These are phyloP conservation scores for Cymbopogon flexuosus DNA, from an alignment of 202 grass and related monocot species.

Conservation along the genomic window DNA sequence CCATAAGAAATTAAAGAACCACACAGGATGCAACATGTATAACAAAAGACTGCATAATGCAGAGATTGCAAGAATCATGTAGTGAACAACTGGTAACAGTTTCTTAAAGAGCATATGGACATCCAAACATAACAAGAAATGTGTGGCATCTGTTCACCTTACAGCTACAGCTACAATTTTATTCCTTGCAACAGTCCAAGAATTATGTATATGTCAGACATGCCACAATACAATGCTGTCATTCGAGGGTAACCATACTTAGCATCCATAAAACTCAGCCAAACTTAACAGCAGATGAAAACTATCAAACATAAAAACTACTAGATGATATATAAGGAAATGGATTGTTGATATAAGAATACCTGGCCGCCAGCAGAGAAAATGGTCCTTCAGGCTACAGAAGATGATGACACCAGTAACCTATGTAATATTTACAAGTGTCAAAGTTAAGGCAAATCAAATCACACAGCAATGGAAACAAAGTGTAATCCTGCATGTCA, in stretches of 20 bases:
- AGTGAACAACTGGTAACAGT: not conserved
- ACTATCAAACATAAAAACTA: slow-evolving; percentile 5
- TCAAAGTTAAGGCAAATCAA: slow-evolving; percentile 5
- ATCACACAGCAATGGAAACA: not conserved
- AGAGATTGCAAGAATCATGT: not conserved
- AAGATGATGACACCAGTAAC: slow-evolving; percentile 15
- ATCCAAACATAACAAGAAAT: not conserved
- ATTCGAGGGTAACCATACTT: not conserved
- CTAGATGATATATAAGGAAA: slow-evolving; percentile 2
- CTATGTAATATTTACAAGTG: not conserved
- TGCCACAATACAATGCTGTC: not conserved
- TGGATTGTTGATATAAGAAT: slow-evolving; percentile 1
- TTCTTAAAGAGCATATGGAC: not conserved
- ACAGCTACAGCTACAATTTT: not conserved
- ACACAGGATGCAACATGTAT: slow-evolving; percentile 5
- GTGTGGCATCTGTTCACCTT: not conserved
- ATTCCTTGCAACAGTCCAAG: not conserved
- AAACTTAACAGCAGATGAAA: slow-evolving; percentile 5
- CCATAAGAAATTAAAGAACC: slow-evolving; percentile 8
- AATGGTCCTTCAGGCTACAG: slow-evolving; percentile 5
- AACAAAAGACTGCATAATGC: not conserved
- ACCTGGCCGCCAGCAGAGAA: slow-evolving; percentile 30
- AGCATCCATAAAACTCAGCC: slow-evolving; percentile 10
- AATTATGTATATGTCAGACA: not conserved
- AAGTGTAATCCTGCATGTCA: not conserved